Base-by-base conservation (phyloP, 345 rosid species). In the Aegle marmelos region DNA sequence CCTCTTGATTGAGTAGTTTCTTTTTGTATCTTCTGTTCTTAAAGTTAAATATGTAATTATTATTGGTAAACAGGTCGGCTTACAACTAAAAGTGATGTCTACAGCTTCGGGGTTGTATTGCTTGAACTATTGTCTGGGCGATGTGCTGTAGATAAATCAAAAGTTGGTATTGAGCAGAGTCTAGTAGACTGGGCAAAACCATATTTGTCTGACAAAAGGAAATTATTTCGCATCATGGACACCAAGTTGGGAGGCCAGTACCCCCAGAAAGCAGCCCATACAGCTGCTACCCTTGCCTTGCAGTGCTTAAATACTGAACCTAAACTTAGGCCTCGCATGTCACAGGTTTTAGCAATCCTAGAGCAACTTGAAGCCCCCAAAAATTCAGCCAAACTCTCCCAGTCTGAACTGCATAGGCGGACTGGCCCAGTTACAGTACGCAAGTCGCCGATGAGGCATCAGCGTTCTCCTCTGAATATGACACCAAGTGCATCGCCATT, bases 151-250 rank as follows among this genome's bases (percentile, higher is more conserved):
- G 98, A 94, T 73, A 96, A 90, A 83, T 73, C 90, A 66, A 96
- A 92, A 88, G 81, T 85, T 39, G 97, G 95, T 60, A 82, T 82
- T 78, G 99, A 94, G 84, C 97, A 96, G 84, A 92, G 85, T 77
- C 85, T 96, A 60, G 99, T 94, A 22, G 98, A 96, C 76, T 96
- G 99, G 99, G 97, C 98, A 54, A 90, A 83, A 80, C 99, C 98
- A 0, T 92, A 96, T 81, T 86, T 96, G 48, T 87, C 94, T 7
- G 99, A 96, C 86, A 94, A 86, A 79, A 82, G 98, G 68, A 96
- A 90, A 82, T 85, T 96, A 39, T 96, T 92, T 80, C 78, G 99
- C 30, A 89, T 96, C 61, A 96, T 96, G 99, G 99, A 96, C 88
- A 96, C 97, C 13, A 94, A 86, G 74, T 73, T 96, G 87, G 99